A percentile compares a stretch with the other conserved stretches of the same genome.
Conservation (phyloP, 768 basidiomycete species). For the Paxillus rubicundulus region DNA sequence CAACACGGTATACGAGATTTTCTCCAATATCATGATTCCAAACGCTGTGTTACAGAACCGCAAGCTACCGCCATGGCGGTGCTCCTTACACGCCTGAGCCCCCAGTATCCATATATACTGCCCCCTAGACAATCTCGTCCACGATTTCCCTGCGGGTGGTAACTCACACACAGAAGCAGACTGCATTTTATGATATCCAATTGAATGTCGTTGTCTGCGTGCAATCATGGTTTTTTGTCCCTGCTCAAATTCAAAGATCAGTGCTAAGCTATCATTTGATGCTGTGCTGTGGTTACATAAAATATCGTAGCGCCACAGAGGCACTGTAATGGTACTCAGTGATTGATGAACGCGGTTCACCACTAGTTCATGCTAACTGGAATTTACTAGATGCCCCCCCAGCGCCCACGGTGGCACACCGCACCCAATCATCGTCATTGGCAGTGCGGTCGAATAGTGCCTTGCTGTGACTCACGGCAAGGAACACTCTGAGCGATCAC, state of each 20-base stretch:
- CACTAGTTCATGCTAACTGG: no score
- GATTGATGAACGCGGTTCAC: not conserved
- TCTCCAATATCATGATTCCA: slow-evolving; percentile 17
- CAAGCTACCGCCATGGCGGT: not conserved
- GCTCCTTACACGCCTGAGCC: no score
- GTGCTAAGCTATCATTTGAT: no score
- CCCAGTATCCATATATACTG: not conserved
- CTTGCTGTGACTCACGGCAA: not conserved
- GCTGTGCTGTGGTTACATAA: not conserved
- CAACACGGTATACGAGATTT: slow-evolving; percentile 13
- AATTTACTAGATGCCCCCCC: no score
- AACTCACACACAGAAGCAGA: no score
- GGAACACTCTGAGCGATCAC: not conserved
- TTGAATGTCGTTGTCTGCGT: not conserved
- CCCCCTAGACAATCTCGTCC: not conserved
- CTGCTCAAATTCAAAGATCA: no score
- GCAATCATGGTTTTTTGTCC: no score
- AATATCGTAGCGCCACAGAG: not conserved
- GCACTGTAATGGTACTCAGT: not conserved
- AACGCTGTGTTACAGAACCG: not conserved
- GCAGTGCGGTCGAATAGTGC: not conserved
- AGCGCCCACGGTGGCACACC: no score
- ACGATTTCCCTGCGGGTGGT: no score
- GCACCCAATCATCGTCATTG: not conserved
- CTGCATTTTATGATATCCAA: no score